These are phyloP conservation scores for Epithele typhae DNA, from an alignment of 768 basidiomycete genomes.

Conservation along the genomic window DNA sequence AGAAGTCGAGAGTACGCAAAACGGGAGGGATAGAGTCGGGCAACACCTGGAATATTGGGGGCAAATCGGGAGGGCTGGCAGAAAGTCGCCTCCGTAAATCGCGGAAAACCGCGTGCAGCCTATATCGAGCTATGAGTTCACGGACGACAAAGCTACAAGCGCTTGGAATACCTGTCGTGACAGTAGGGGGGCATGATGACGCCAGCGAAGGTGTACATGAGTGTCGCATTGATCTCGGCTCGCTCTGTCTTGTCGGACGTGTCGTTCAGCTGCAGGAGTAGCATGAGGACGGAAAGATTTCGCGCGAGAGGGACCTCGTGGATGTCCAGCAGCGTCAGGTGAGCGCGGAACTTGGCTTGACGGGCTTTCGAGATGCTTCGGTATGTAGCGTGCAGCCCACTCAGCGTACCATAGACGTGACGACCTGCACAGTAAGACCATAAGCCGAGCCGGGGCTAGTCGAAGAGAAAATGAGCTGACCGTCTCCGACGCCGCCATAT, in stretches of 20 bases:
- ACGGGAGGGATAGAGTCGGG: background rate
- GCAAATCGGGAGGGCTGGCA: background rate
- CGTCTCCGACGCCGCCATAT: conserved; percentile 15
- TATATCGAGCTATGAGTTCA: background rate
- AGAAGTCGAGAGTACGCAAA: conserved; percentile 2
- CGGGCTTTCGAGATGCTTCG: background rate
- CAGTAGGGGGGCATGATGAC: conserved; percentile 5
- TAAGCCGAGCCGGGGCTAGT: background rate
- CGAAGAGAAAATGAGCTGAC: background rate
- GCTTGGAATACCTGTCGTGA: background rate
- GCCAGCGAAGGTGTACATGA: conserved; percentile 6
- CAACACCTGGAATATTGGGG: conserved; percentile 1
- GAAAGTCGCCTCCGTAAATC: background rate
- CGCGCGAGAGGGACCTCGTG: conserved; percentile 9
- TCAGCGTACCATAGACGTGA: no score
- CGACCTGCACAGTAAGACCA: conserved; percentile 2
- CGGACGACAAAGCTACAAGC: background rate
- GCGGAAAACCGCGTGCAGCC: background rate
- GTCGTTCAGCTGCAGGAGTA: conserved; percentile 2
- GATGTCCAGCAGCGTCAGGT: conserved; percentile 15
- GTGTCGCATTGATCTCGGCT: conserved; percentile 7
- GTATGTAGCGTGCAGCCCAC: background rate
- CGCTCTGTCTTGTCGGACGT: conserved; percentile 1
- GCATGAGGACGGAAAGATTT: conserved; percentile 7
- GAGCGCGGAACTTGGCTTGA: background rate